A percentile compares a stretch with the other conserved stretches of the same genome.
Conservation (phyloP, 106 monocot species). For the Dendrobium huoshanense region DNA sequence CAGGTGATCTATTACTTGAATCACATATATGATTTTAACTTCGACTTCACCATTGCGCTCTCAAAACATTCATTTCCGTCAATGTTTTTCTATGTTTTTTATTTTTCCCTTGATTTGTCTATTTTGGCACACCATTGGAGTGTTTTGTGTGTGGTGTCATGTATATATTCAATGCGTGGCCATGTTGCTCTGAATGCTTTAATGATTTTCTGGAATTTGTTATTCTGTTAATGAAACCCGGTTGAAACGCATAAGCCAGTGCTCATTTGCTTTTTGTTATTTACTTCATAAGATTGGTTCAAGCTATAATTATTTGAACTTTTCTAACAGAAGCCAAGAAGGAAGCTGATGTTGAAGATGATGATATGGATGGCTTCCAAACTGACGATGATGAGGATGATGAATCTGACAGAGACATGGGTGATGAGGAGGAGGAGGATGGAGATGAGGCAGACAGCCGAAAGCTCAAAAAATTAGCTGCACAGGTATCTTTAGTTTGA, state of each 20-base stretch:
- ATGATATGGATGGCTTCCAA: constrained; percentile 88
- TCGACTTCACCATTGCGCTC: background rate
- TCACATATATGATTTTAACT: background rate
- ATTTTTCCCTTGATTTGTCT: background rate
- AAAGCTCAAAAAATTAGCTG: constrained; percentile 69
- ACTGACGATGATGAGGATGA: constrained; percentile 86
- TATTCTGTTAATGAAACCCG: no score
- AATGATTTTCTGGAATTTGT: no score
- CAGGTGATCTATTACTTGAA: constrained; percentile 42
- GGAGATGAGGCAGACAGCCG: constrained; percentile 78
- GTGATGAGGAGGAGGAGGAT: constrained; percentile 41
- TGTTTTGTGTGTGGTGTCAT: background rate
- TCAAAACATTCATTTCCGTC: background rate
- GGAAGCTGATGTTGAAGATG: constrained; percentile 62
- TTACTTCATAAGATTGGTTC: background rate
- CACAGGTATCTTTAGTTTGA: constrained; percentile 49
- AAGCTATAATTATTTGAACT: background rate
- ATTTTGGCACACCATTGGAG: background rate
- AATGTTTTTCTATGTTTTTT: background rate
- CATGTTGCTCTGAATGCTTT: no score
- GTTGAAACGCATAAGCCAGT: background rate
- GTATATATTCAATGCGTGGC: background rate
- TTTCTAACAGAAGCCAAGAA: constrained; percentile 57
- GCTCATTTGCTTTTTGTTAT: background rate
- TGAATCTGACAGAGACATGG: constrained; percentile 70